Base-by-base conservation (phyloP, 1,139 yeast species). In the Nakaseomyces kungkrabaensis region DNA sequence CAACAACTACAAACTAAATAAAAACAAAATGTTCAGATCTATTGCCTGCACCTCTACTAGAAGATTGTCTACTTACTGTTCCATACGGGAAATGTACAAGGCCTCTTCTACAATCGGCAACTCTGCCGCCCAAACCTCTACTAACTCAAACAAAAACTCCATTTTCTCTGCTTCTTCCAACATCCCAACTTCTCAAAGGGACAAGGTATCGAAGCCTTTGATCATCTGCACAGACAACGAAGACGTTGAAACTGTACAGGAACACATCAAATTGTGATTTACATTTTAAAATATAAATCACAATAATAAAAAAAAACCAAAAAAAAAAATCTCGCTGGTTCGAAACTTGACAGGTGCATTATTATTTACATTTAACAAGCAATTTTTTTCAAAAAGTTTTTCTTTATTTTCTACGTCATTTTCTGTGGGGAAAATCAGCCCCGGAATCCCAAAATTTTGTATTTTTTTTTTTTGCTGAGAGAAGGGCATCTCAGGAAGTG, bases 211-310 rank as follows among this genome's bases (percentile, higher is more conserved):
- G 24, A 47, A 47, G 37, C 49, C 49, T n/a, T 17, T 56, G n/a
- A 50, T 56, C 37, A 59, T 59, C 46, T 58, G 61, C 52, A 57
- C 59, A 13, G 62, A 59, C 48, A 56, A 51, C 44, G 62, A 58
- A 22, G 59, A 56, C 40, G 52, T 59, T 10, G 57, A 56, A 43
- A 55, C 60, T 37, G 59, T 55, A 7, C 49, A 55, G 22, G 61
- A 55, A 25, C 62, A 59, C 52, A 56, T 59, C 42, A 54, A 59
- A 36, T 58, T 57, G n/a, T 55, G 44, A 43, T 29, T 29, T 29
- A 7, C 32, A 29, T 29, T 34, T 17, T 17, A 17, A 3, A n/a
- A n/a, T n/a, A 17, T 17, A 17, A 17, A 17, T 17, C 22, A 17
- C 22, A 17, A 17, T 17, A 17, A 17, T 17, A 17, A 17, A 17